These are phyloP conservation scores for Fagopyrum homotropicum DNA, from an alignment of 148 eudicot genomes.

Conservation along the genomic window DNA sequence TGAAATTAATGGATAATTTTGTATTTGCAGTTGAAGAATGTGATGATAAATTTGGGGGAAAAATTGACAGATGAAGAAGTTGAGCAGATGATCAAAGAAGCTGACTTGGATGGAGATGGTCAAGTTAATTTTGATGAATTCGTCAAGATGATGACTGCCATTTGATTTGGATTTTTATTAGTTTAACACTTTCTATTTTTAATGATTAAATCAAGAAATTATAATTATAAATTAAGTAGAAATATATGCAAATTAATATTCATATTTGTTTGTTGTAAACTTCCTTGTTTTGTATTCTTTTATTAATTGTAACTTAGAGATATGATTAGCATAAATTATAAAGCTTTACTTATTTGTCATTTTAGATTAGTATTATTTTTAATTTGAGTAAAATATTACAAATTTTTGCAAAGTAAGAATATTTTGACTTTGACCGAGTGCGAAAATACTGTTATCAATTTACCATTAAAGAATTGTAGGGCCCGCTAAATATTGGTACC, in stretches of 20 bases:
- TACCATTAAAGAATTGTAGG: too few relatives aligned
- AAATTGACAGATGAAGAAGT: conserved; percentile 35
- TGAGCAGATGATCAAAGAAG: conserved; percentile 33
- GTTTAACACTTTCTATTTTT: background rate
- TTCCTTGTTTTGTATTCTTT: background rate
- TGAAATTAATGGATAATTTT: background rate
- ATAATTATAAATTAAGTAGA: background rate
- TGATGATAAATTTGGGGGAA: conserved; percentile 32
- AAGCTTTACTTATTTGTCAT: background rate
- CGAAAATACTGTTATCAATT: background rate
- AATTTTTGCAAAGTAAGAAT: background rate
- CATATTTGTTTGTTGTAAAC: background rate
- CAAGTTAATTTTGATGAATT: conserved; percentile 33
- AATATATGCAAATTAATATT: background rate
- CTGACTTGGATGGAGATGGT: conserved; percentile 36
- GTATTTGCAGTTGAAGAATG: conserved; percentile 26
- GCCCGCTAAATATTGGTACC: too few relatives aligned
- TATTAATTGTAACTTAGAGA: background rate
- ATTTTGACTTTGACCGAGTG: background rate
- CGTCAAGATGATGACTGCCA: conserved; percentile 28
- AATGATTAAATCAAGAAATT: background rate
- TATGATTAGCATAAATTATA: background rate
- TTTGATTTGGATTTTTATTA: background rate
- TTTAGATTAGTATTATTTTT: background rate
- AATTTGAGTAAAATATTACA: background rate